These are phyloP conservation scores for Xylaria sp. DNA, from an alignment of 2,329 filamentous ascomycete species.

Conservation along the genomic window DNA sequence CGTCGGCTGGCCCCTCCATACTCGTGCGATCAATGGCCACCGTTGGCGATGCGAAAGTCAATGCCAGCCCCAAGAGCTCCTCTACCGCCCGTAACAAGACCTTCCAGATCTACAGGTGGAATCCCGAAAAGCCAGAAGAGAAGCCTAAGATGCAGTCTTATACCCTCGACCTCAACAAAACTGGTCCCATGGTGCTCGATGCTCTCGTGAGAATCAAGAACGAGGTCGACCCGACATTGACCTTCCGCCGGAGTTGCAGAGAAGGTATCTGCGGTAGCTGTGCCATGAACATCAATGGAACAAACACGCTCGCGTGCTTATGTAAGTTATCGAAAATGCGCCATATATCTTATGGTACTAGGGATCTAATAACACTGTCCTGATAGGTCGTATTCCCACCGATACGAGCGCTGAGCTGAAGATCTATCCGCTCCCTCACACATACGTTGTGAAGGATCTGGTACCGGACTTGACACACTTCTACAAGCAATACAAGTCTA, in stretches of 20 bases:
- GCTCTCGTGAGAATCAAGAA: constrained; percentile 99
- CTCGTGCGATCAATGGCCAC: constrained; percentile 61
- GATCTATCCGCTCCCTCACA: constrained; percentile 98
- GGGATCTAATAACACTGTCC: constrained; percentile 31
- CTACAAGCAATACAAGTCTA: constrained; percentile 99
- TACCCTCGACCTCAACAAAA: constrained; percentile 97
- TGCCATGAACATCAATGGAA: constrained; percentile 99
- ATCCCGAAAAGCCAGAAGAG: constrained; percentile 86
- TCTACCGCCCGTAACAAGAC: constrained; percentile 76
- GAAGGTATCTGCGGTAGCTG: constrained; percentile 99
- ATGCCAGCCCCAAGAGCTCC: constrained; percentile 64
- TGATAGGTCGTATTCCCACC: constrained; percentile 85
- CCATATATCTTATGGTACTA: constrained; percentile 3
- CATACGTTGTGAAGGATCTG: constrained; percentile 98
- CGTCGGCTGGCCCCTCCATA: constrained; percentile 47
- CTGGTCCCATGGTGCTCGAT: constrained; percentile 97
- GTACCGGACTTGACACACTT: constrained; percentile 98
- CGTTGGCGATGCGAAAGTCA: constrained; percentile 63
- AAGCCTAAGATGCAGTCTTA: constrained; percentile 98
- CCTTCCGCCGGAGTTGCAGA: constrained; percentile 93
- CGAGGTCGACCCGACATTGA: constrained; percentile 94
- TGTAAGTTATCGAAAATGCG: constrained; percentile 68
- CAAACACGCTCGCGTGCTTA: constrained; percentile 95
- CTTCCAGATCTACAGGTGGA: constrained; percentile 99
- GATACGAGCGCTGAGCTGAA: constrained; percentile 82